A percentile compares a stretch with the other conserved stretches of the same genome.
phyloP scores from a whole-genome alignment of 805 yeast genomes.

The Kodamaea hsintzibuensis region DNA sequence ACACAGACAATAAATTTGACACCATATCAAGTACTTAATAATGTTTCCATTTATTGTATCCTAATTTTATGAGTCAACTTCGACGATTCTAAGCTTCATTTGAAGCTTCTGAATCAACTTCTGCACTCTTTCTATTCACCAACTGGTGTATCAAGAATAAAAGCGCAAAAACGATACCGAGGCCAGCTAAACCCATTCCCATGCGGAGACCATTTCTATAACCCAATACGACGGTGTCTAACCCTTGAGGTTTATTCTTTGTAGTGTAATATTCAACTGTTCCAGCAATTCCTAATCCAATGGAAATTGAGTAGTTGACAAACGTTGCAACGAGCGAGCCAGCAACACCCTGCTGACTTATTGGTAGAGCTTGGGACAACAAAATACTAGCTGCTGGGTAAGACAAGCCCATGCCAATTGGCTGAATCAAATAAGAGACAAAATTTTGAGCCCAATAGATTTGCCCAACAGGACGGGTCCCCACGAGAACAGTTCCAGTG shows the following conservation, averaged over 20 bases:
- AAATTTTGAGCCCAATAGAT: slow-evolving; percentile 20
- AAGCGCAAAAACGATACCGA: slow-evolving; percentile 24
- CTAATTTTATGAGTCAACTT: too few species aligned
- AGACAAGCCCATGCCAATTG: slow-evolving; percentile 22
- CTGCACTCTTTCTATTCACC: neutral
- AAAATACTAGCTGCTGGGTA: slow-evolving; percentile 20
- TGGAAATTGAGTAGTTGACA: slow-evolving; percentile 25
- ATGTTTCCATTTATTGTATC: too few species aligned
- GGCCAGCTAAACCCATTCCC: slow-evolving; percentile 38
- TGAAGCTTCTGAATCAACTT: neutral
- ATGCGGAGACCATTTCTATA: slow-evolving; percentile 27
- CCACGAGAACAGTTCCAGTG: slow-evolving; percentile 14
- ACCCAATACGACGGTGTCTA: slow-evolving; percentile 22
- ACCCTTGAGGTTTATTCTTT: slow-evolving; percentile 13
- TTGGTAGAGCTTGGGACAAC: slow-evolving; percentile 14
- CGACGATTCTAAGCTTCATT: neutral
- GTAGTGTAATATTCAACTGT: slow-evolving; percentile 33
- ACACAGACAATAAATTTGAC: too few species aligned
- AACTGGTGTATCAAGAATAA: slow-evolving; percentile 18
- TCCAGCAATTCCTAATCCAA: slow-evolving; percentile 38
- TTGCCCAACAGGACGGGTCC: slow-evolving; percentile 19
- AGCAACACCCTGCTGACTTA: slow-evolving; percentile 19
- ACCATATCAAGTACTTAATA: too few species aligned
- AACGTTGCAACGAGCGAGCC: slow-evolving; percentile 20
- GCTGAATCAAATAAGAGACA: slow-evolving; percentile 13